phyloP scores from a whole-genome alignment of 1,284 basidiomycete genomes.

The Trametes polyzona region DNA sequence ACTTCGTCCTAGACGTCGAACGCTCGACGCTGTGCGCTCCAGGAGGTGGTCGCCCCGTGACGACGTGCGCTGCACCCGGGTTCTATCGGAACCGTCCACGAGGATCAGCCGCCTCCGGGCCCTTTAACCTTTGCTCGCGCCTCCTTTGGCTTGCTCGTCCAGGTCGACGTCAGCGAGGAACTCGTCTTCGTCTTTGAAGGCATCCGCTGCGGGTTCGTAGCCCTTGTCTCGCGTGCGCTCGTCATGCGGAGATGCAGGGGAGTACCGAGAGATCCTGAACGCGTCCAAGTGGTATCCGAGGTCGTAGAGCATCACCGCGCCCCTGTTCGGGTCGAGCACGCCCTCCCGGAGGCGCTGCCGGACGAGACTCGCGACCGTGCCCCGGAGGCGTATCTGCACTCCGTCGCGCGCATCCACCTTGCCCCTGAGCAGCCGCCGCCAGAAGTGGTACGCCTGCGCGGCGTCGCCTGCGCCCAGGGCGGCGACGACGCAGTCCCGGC shows the following conservation, averaged over 20 bases:
- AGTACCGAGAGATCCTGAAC: slow-evolving; percentile 2
- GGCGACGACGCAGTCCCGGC: slow-evolving; percentile 53
- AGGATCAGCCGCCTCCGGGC: slow-evolving; percentile 18
- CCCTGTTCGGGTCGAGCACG: slow-evolving; percentile 33
- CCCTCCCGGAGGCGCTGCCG: slow-evolving; percentile 36
- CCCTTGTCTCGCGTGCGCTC: too few relatives aligned
- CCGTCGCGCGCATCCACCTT: slow-evolving; percentile 54
- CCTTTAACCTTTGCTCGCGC: slow-evolving; percentile 11
- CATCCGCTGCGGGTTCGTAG: not conserved
- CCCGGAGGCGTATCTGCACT: slow-evolving; percentile 48
- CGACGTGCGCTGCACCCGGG: slow-evolving; percentile 7
- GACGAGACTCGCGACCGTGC: slow-evolving; percentile 43
- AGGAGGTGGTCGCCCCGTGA: slow-evolving; percentile 9
- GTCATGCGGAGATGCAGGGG: too few relatives aligned
- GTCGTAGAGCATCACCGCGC: slow-evolving; percentile 41
- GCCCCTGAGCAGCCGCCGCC: slow-evolving; percentile 51
- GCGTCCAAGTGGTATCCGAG: slow-evolving; percentile 23
- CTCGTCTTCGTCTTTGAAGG: too few relatives aligned
- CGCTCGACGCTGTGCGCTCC: too few relatives aligned
- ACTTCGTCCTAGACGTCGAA: too few relatives aligned
- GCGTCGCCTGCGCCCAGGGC: slow-evolving; percentile 54
- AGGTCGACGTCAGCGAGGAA: too few relatives aligned
- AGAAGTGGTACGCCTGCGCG: slow-evolving; percentile 60
- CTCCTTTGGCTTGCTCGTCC: not conserved
- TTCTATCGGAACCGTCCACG: slow-evolving; percentile 24